Evolutionary conservation across 2,329 filamentous ascomycete genomes (phyloP).

Genomic region (Diaporthe sp.): DNA sequence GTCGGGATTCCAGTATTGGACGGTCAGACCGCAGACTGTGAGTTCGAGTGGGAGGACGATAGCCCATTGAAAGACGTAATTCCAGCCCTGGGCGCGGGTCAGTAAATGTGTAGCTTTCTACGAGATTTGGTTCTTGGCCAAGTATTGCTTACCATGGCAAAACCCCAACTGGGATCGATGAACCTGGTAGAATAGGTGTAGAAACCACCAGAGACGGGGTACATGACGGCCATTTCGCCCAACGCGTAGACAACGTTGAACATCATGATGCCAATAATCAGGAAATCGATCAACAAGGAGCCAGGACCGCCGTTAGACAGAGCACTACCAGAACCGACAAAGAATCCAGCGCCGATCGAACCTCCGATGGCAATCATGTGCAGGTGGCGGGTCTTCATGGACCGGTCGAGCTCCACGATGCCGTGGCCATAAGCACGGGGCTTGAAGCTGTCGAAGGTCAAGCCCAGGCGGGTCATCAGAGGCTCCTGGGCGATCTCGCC

Average conservation of each 20-base stretch:
- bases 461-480: constrained; percentile 55
- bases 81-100: constrained; percentile 48
- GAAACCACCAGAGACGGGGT: constrained; percentile 70
- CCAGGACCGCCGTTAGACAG: constrained; percentile 61
- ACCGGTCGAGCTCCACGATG: constrained; percentile 48
- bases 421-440: constrained; percentile 49
- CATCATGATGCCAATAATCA: constrained; percentile 72
- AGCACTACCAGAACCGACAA: constrained; percentile 69
- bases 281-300: constrained; percentile 62
- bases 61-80: constrained; percentile 63
- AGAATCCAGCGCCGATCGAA: constrained; percentile 73
- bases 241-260: constrained; percentile 74
- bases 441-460: constrained; percentile 58
- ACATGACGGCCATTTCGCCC: constrained; percentile 69
- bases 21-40: constrained; percentile 62
- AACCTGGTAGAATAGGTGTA: constrained; percentile 70
- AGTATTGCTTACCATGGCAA: constrained; percentile 61
- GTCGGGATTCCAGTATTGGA: constrained; percentile 62
- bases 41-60: constrained; percentile 63
- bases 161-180: constrained; percentile 69
- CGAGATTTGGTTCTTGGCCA: background rate
- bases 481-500: constrained; percentile 46
- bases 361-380: constrained; percentile 69
- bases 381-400: constrained; percentile 63
- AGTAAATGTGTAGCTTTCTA: background rate